phyloP scores from a whole-genome alignment of 2,329 filamentous ascomycete genomes.

The Didymella exigua region DNA sequence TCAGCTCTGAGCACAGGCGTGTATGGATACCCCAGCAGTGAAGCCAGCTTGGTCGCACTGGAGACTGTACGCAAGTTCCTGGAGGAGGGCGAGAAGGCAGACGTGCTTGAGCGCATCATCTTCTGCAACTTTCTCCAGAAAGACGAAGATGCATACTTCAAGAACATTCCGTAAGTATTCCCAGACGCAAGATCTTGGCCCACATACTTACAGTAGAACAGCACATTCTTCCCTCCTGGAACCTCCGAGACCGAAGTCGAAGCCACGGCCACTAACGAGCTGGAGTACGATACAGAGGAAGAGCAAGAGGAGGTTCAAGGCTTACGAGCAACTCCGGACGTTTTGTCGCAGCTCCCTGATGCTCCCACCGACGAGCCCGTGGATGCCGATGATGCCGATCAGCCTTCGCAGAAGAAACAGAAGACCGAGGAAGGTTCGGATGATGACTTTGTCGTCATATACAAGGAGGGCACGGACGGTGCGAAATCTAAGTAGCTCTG shows the following conservation, averaged over 20 bases:
- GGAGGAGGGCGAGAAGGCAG: slow-evolving; percentile 50
- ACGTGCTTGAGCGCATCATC: slow-evolving; percentile 71
- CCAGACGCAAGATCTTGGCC: fast-evolving
- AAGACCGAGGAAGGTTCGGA: slow-evolving; percentile 45
- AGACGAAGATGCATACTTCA: slow-evolving; percentile 75
- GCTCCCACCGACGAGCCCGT: slow-evolving; percentile 55
- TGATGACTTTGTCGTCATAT: slow-evolving; percentile 42
- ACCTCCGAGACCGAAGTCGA: slow-evolving; percentile 8
- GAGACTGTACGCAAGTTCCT: slow-evolving; percentile 64
- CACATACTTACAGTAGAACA: slow-evolving; percentile 8
- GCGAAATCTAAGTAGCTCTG: slow-evolving; percentile 20
- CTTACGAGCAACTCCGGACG: slow-evolving; percentile 43
- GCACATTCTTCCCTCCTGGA: slow-evolving; percentile 45
- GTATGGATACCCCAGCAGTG: slow-evolving; percentile 80
- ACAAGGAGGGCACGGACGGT: slow-evolving; percentile 34
- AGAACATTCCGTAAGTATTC: slow-evolving; percentile 71
- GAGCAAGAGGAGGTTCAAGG: slow-evolving; percentile 25
- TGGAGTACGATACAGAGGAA: slow-evolving; percentile 32
- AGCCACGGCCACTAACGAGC: not conserved
- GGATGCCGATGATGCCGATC: slow-evolving; percentile 48
- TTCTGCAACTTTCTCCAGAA: slow-evolving; percentile 85
- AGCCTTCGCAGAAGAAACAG: slow-evolving; percentile 53
- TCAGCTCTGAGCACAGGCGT: slow-evolving; percentile 84
- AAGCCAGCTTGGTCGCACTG: slow-evolving; percentile 75
- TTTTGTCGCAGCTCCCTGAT: slow-evolving; percentile 55